Evolutionary conservation across 352 stramenopile species (phyloP).

Genomic region (Discostella stelligera): DNA sequence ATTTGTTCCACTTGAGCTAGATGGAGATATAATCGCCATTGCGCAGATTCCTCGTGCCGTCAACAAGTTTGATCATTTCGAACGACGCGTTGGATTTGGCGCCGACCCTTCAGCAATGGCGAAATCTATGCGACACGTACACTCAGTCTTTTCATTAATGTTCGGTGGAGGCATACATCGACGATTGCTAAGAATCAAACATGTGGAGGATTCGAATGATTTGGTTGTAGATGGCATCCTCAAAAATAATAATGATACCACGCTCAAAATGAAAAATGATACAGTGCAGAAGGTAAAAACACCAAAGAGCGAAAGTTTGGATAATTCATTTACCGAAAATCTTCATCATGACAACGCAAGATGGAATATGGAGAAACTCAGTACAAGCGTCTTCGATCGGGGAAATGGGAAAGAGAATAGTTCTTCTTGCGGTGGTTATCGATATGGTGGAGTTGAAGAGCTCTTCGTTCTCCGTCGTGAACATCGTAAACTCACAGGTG

Average conservation of each 20-base stretch:
- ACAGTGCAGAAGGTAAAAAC: not conserved
- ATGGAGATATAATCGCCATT: constrained; percentile 48
- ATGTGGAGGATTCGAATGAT: constrained; percentile 33
- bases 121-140: constrained; percentile 44
- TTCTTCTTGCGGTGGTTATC: constrained; percentile 13
- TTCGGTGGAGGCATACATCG: constrained; percentile 56
- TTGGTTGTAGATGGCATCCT: not conserved
- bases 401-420: not conserved
- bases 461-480: constrained; percentile 48
- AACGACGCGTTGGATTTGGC: constrained; percentile 21
- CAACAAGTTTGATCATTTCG: not conserved
- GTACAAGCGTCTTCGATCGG: not conserved
- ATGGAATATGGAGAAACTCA: not conserved
- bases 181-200: constrained; percentile 22
- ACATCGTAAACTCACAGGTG: constrained; percentile 38
- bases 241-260: not conserved
- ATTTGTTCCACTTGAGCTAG: constrained; percentile 60
- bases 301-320: not conserved
- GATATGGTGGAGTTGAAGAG: constrained; percentile 52
- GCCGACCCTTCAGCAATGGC: constrained; percentile 49
- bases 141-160: constrained; percentile 63
- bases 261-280: not conserved
- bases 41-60: constrained; percentile 47
- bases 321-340: not conserved
- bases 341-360: not conserved